Conservation (phyloP, 1,139 yeast species). For the Saccharomycopsis crataegensis region DNA sequence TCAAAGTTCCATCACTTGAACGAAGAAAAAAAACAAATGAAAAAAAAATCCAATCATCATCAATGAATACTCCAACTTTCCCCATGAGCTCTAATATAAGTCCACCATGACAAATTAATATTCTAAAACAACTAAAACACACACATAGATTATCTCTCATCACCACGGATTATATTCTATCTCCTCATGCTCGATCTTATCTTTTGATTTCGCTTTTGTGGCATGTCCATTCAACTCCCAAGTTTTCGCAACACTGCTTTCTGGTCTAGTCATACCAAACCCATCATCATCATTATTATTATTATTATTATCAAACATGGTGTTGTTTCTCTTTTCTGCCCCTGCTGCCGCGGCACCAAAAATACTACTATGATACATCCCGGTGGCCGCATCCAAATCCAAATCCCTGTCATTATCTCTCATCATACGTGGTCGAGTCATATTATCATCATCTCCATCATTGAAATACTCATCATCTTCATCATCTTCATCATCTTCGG, state of each 20-base stretch:
- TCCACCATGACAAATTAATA: too few relatives aligned
- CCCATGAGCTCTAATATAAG: too few relatives aligned
- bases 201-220: slow-evolving; percentile 3
- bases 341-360: slow-evolving; percentile 5
- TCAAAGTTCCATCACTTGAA: too few relatives aligned
- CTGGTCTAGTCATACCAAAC: slow-evolving; percentile 6
- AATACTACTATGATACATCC: slow-evolving; percentile 21
- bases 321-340: too few relatives aligned
- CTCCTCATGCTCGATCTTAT: slow-evolving; percentile 4
- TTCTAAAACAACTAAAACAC: too few relatives aligned
- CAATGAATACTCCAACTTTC: too few relatives aligned
- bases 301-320: neutral
- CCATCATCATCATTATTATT: slow-evolving; percentile 4
- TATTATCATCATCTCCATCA: neutral
- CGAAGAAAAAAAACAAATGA: too few relatives aligned
- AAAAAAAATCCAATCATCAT: too few relatives aligned
- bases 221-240: slow-evolving; percentile 14
- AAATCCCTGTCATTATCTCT: neutral
- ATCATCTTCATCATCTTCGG: slow-evolving; percentile 21
- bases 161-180: slow-evolving; percentile 18
- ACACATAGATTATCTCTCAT: too few relatives aligned
- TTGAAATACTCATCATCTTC: slow-evolving; percentile 22
- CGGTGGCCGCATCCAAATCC: neutral
- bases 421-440: neutral
- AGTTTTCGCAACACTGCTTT: slow-evolving; percentile 6